Evolutionary conservation across 768 basidiomycete species (phyloP).

Genomic region (Mycena leptocephala): DNA sequence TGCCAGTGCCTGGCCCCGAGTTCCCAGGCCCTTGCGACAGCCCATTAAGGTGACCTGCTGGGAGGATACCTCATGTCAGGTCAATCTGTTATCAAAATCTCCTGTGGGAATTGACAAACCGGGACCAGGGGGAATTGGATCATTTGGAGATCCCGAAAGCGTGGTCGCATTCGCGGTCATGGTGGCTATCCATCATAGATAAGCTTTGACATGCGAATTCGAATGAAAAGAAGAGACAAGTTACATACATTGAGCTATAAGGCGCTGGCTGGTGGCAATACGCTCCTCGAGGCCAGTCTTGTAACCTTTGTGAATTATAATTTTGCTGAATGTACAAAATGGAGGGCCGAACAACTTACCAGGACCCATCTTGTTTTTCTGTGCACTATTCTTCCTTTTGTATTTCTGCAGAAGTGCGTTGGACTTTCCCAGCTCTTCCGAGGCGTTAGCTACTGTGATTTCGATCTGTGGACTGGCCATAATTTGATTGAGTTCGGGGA

Average conservation of each 20-base stretch:
- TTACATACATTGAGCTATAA: background rate
- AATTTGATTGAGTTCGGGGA: too few species aligned
- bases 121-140: background rate
- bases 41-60: too few species aligned
- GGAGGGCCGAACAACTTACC: too few species aligned
- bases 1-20: too few species aligned
- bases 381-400: background rate
- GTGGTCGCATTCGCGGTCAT: background rate
- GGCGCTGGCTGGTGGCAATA: background rate
- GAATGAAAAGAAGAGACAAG: background rate
- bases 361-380: background rate
- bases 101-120: background rate
- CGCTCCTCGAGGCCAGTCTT: background rate
- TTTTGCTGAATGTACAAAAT: background rate
- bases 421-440: background rate
- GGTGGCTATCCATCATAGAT: background rate
- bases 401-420: background rate
- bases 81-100: background rate
- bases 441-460: too few species aligned
- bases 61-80: too few species aligned
- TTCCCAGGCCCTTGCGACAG: too few species aligned
- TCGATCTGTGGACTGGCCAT: too few species aligned
- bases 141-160: background rate
- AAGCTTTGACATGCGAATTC: background rate
- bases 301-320: background rate